Percentiles rank a stretch among this genome's conserved stretches.
Conservation (phyloP, 768 basidiomycete genomes). For the Lepiota venenata region DNA sequence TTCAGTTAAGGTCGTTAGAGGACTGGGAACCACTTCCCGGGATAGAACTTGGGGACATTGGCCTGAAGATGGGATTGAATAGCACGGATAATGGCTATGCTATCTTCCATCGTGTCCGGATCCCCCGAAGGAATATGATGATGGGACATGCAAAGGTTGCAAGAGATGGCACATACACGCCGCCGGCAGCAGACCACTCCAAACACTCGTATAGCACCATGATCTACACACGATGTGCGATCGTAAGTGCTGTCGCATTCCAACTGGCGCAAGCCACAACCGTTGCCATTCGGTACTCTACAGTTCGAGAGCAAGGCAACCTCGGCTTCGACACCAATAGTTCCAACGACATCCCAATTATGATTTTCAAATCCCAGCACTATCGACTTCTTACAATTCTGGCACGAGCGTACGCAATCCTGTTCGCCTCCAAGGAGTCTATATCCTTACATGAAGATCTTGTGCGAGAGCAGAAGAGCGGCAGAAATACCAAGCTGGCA, state of each 20-base stretch:
- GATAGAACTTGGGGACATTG: constrained; percentile 24
- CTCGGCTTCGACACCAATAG: constrained; percentile 14
- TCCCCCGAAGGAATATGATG: constrained; percentile 21
- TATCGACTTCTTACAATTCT: constrained; percentile 18
- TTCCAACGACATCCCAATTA: constrained; percentile 14
- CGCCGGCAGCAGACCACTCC: neutral
- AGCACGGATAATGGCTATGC: constrained; percentile 24
- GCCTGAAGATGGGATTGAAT: constrained; percentile 20
- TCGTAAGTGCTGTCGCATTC: constrained; percentile 16
- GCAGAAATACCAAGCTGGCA: constrained; percentile 13
- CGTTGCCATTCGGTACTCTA: constrained; percentile 23
- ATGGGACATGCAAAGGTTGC: constrained; percentile 18
- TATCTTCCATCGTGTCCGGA: constrained; percentile 19
- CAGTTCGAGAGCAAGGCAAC: constrained; percentile 23
- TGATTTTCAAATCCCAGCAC: constrained; percentile 22
- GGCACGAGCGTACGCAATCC: constrained; percentile 18
- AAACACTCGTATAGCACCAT: constrained; percentile 22
- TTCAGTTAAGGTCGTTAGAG: constrained; percentile 22
- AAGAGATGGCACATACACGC: constrained; percentile 18
- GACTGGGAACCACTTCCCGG: constrained; percentile 20
- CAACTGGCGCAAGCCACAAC: constrained; percentile 22
- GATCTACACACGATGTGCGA: constrained; percentile 16
- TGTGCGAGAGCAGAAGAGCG: constrained; percentile 4
- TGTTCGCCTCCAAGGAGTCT: constrained; percentile 16
- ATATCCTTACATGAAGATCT: constrained; percentile 14